Conservation (phyloP, 495 filamentous ascomycete species). For the Neurospora intermedia region DNA sequence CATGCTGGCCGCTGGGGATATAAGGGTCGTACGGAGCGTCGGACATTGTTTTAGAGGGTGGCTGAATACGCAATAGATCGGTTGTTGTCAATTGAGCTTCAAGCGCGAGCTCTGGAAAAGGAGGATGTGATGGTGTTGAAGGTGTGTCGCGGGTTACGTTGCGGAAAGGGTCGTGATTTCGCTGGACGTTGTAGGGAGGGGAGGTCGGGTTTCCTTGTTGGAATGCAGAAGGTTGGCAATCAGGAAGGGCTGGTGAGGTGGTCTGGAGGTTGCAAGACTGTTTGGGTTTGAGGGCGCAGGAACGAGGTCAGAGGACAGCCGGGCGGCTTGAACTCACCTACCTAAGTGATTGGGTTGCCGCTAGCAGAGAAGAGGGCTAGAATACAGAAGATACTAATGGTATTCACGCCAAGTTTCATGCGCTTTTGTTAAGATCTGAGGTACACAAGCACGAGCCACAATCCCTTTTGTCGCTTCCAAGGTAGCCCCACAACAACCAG, state of each 20-base stretch:
- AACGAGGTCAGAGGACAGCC: conserved; percentile 14
- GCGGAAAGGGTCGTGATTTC: conserved; percentile 5
- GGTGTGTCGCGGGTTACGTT: conserved; percentile 2
- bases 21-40: conserved; percentile 79
- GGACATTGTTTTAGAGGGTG: conserved; percentile 40
- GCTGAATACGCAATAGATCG: not conserved
- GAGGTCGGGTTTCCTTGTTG: conserved; percentile 5
- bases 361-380: not conserved
- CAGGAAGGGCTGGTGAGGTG: conserved; percentile 11
- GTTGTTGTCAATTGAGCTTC: not conserved
- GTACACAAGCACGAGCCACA: not conserved
- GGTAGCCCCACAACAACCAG: not conserved
- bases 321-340: conserved; percentile 5
- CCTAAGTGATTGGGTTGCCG: conserved; percentile 9
- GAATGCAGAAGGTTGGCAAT: conserved; percentile 12
- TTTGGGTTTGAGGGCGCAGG: conserved; percentile 19
- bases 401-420: not conserved
- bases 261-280: conserved; percentile 14
- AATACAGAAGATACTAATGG: not conserved
- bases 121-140: not conserved
- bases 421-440: not conserved
- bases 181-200: conserved; percentile 10
- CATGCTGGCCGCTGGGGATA: conserved; percentile 59
- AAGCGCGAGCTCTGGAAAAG: conserved; percentile 1
- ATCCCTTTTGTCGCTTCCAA: not conserved